Conservation (phyloP, 192 early-diverging fungal genomes). For the Linnemannia hyalina region DNA sequence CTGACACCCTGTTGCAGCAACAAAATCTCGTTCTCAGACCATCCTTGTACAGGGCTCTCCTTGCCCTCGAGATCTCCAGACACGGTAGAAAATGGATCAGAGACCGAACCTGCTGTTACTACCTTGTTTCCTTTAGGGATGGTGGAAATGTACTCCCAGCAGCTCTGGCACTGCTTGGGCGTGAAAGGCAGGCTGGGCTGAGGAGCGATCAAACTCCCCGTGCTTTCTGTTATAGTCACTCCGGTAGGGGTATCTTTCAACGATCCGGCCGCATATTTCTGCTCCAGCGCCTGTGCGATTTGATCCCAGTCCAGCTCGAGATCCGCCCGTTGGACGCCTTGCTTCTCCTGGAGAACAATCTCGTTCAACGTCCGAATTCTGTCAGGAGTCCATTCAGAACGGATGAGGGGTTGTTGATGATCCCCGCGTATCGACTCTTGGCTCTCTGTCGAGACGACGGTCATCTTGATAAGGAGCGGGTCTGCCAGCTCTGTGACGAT, state of each 20-base stretch:
- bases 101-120: background rate
- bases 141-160: conserved; percentile 35
- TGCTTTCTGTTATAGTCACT: background rate
- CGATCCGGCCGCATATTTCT: background rate
- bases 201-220: background rate
- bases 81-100: background rate
- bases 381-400: conserved; percentile 37
- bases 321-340: conserved; percentile 28
- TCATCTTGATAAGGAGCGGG: conserved; percentile 17
- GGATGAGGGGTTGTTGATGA: conserved; percentile 19
- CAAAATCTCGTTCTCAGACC: conserved; percentile 34
- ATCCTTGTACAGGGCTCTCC: conserved; percentile 9
- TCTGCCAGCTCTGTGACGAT: conserved; percentile 18
- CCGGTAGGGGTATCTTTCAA: background rate
- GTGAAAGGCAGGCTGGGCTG: conserved; percentile 2
- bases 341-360: conserved; percentile 29
- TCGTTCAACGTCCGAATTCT: conserved; percentile 14
- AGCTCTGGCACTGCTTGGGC: conserved; percentile 30
- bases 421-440: background rate
- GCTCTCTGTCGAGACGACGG: background rate
- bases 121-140: background rate
- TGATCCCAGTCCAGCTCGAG: conserved; percentile 35
- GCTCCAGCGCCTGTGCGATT: conserved; percentile 16
- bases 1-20: conserved; percentile 44
- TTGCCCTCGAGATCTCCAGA: background rate